Evolutionary conservation across 208 protist genomes (phyloP), one percentile per base, ranked within the genome.

Genomic region (Vickermania spadyakhi): DNA sequence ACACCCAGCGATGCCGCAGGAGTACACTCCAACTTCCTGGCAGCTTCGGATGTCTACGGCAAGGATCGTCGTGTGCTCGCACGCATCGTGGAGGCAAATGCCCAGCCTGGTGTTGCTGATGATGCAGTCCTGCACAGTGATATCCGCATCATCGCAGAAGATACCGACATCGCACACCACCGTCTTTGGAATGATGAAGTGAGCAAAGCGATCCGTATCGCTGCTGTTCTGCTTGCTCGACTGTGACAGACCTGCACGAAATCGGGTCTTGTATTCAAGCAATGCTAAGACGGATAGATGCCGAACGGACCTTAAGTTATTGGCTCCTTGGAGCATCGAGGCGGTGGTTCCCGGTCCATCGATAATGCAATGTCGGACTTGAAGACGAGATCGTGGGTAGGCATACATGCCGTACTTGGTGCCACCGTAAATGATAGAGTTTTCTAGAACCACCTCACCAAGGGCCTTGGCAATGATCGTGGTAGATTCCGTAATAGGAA

Each of bases 141-240:
- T 36, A 66, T 86, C 83, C 2, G 81, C 78, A 62, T 94, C 84
- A 42, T 94, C 86, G 53, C 67, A 63, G 70, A 84, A 89, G 31
- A 91, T 27, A 3, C 64, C 86, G 3, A 86, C 81, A 21, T 82
- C 72, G 55, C 81, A 89, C 7, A 60, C 36, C 2, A 56, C 29
- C 0, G 21, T 28, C 21, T 67, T 52, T 7, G 80, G 84, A 11
- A 78, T 62, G 22, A 60, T 56, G 31, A 86, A 86, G 49, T 53
- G 52, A 0, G 74, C 64, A 52, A 28, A 28, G 3, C 60, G 68
- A 7, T 59, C 55, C 51, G 25, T 55, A 11, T 28, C 21, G 51
- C 51, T 18, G 36, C 36, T 18, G 51, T 11, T 11, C 13, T 28
- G 13, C 13, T 55, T 27, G 7, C 51, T 23, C 7, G 13, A 11